Conservation (phyloP, 2,329 filamentous ascomycete species). For the Eutypa lata region DNA sequence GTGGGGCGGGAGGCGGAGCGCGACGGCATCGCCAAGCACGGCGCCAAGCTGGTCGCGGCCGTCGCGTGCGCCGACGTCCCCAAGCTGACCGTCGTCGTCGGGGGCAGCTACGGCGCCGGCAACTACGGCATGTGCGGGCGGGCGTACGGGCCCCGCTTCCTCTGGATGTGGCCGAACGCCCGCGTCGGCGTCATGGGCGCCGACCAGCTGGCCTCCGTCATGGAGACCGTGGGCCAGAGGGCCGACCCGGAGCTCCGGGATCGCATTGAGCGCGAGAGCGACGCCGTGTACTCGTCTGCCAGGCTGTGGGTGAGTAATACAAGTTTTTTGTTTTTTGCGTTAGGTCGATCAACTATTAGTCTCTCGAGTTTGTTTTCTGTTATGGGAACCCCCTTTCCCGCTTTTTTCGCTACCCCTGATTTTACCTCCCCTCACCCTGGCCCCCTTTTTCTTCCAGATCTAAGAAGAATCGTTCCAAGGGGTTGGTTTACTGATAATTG, state of each 20-base stretch:
- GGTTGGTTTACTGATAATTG: conserved; percentile 5
- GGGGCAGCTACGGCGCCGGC: conserved; percentile 85
- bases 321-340: conserved; percentile 5
- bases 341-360: no score
- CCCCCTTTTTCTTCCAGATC: conserved; percentile 7
- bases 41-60: conserved; percentile 92
- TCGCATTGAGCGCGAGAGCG: conserved; percentile 85
- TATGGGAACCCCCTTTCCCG: background rate
- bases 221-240: conserved; percentile 87
- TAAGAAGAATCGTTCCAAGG: background rate
- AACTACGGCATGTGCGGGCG: conserved; percentile 99
- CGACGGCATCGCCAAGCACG: conserved; percentile 96
- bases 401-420: conserved; percentile 3
- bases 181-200: conserved; percentile 94
- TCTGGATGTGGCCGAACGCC: conserved; percentile 99
- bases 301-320: conserved; percentile 73
- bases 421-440: background rate
- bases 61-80: conserved; percentile 92
- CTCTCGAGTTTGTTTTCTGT: conserved; percentile 3
- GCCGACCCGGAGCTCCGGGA: conserved; percentile 77
- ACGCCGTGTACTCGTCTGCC: conserved; percentile 83
- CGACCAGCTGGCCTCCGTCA: conserved; percentile 87
- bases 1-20: conserved; percentile 89
- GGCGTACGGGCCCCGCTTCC: conserved; percentile 84
- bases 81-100: conserved; percentile 96